Percentiles rank a stretch among this genome's conserved stretches.
Conservation (phyloP, 75 land plant species). For the Adiantum capillusveneris region DNA sequence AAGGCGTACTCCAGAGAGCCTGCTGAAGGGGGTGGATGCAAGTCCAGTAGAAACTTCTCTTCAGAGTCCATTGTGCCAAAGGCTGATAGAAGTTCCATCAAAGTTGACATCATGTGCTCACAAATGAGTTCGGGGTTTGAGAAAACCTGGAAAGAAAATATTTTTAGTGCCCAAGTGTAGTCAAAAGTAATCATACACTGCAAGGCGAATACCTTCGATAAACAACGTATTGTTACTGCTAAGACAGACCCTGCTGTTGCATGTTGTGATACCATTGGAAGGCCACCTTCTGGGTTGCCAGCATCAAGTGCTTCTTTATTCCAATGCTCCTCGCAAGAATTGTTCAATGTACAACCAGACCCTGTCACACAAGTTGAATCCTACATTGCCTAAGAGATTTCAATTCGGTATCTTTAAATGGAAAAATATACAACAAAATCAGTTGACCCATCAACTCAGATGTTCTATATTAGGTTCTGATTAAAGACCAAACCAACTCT, state of each 20-base stretch:
- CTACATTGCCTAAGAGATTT: neutral
- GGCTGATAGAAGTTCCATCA: slow-evolving; percentile 48
- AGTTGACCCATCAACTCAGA: no score
- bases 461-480: no score
- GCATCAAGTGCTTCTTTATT: slow-evolving; percentile 37
- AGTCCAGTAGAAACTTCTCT: slow-evolving; percentile 19
- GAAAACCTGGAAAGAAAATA: slow-evolving; percentile 39
- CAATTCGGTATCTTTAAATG: no score
- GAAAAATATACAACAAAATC: no score
- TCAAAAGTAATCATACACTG: neutral
- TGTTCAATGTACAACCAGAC: neutral
- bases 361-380: neutral
- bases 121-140: slow-evolving; percentile 30
- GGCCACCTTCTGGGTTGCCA: slow-evolving; percentile 44
- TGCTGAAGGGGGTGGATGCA: slow-evolving; percentile 33
- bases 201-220: slow-evolving; percentile 61
- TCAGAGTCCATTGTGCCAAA: slow-evolving; percentile 41
- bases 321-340: slow-evolving; percentile 59
- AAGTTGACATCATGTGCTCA: slow-evolving; percentile 21
- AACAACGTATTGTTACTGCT: slow-evolving; percentile 42
- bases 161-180: neutral
- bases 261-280: slow-evolving; percentile 19
- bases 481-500: no score
- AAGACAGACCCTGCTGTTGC: slow-evolving; percentile 33
- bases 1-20: slow-evolving; percentile 52